phyloP scores from a whole-genome alignment of 106 monocot genomes.

The Cymbidium sinense region DNA sequence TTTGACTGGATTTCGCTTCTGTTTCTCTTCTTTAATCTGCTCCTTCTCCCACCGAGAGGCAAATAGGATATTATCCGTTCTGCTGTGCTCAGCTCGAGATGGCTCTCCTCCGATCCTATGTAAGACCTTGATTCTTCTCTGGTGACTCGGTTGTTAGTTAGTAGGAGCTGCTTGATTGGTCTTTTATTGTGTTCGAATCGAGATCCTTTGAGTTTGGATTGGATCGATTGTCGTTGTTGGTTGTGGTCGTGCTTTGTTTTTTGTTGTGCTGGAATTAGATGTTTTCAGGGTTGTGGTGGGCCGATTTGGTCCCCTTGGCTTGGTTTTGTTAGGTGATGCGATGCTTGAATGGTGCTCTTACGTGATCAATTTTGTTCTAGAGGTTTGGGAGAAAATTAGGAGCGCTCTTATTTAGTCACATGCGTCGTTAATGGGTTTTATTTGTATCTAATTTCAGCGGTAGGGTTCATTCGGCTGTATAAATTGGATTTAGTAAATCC shows the following conservation, averaged over 20 bases:
- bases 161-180: not conserved
- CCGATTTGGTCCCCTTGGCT: not conserved
- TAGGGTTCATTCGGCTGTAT: no score
- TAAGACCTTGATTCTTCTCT: not conserved
- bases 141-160: not conserved
- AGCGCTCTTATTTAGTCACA: not conserved
- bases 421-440: not conserved
- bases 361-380: not conserved
- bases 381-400: not conserved
- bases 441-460: no score
- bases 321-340: not conserved
- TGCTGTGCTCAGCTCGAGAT: not conserved
- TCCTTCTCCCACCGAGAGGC: not conserved
- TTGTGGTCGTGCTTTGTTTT: not conserved
- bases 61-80: not conserved
- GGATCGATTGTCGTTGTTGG: not conserved
- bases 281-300: not conserved
- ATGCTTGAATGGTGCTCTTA: no score
- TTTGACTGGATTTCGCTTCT: not conserved
- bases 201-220: not conserved
- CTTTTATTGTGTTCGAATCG: not conserved
- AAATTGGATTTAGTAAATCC: no score
- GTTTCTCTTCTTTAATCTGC: not conserved
- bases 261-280: not conserved
- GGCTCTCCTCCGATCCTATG: slow-evolving; percentile 5